Conservation (phyloP, 106 monocot genomes). For the Platanthera guangdongensis region DNA sequence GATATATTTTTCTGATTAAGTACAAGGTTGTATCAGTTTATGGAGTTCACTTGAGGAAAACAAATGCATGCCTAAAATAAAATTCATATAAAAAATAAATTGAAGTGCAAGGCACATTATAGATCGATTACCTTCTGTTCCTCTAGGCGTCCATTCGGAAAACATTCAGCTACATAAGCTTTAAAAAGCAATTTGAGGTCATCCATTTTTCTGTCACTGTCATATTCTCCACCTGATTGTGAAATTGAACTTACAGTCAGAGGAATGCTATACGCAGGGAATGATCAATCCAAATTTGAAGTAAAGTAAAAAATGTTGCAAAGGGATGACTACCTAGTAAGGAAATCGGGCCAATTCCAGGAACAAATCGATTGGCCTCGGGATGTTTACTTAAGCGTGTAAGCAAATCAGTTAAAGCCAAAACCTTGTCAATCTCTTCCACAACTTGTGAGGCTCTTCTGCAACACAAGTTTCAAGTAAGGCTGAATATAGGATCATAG, state of each 20-base stretch:
- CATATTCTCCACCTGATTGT: slow-evolving; percentile 69
- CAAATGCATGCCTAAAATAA: not conserved
- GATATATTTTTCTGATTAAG: not conserved
- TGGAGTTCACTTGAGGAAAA: not conserved
- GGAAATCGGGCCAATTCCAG: slow-evolving; percentile 76
- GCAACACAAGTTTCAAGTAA: not conserved
- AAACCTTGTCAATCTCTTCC: slow-evolving; percentile 64
- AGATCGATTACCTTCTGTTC: slow-evolving; percentile 44
- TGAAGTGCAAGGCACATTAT: not conserved
- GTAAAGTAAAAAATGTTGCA: not conserved
- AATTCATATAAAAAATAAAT: not conserved
- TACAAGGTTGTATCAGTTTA: not conserved
- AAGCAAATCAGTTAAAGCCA: slow-evolving; percentile 64
- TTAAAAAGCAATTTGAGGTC: slow-evolving; percentile 81
- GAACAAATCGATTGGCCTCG: slow-evolving; percentile 55
- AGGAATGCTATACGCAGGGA: not conserved
- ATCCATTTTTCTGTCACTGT: slow-evolving; percentile 64
- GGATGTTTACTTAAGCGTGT: slow-evolving; percentile 57
- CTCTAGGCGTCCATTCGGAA: slow-evolving; percentile 58
- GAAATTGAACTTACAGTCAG: not conserved
- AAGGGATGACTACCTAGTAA: slow-evolving; percentile 44
- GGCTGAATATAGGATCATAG: not conserved
- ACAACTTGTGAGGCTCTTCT: slow-evolving; percentile 19
- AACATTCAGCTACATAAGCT: slow-evolving; percentile 68
- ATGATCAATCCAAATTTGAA: not conserved